These are phyloP conservation scores for Ustilago cynodontis DNA, from an alignment of 1,284 basidiomycete genomes.

Conservation along the genomic window DNA sequence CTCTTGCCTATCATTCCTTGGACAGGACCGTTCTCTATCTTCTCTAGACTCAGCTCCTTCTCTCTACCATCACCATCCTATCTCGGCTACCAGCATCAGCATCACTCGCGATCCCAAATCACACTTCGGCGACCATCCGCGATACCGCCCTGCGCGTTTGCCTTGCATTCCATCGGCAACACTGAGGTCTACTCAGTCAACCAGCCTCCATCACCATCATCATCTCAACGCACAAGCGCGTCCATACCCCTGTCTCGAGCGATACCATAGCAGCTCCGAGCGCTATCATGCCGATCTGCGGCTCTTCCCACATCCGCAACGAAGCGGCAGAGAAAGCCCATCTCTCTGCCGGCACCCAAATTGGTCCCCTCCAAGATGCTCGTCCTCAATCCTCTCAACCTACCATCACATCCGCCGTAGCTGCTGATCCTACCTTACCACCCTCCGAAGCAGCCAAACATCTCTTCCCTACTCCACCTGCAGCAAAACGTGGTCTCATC, in stretches of 20 bases:
- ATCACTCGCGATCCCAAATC: background rate
- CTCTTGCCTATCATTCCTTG: too few species aligned
- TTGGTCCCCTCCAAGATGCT: conserved; percentile 40
- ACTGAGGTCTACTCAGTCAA: background rate
- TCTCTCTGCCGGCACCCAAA: conserved; percentile 43
- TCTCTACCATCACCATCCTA: background rate
- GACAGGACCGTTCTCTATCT: too few species aligned
- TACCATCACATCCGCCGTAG: conserved; percentile 66
- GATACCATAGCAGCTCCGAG: background rate
- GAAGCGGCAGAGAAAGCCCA: conserved; percentile 42
- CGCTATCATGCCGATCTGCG: conserved; percentile 40
- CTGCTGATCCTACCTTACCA: conserved; percentile 55
- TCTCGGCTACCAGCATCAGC: background rate
- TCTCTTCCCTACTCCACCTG: conserved; percentile 58
- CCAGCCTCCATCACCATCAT: background rate
- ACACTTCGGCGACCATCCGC: background rate
- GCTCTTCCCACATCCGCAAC: conserved; percentile 32
- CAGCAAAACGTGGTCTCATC: conserved; percentile 55
- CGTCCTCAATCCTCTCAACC: conserved; percentile 47
- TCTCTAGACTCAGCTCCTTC: background rate
- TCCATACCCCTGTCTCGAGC: background rate
- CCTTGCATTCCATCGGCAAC: background rate
- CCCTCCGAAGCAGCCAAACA: conserved; percentile 55
- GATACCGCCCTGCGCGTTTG: background rate
- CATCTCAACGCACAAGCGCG: background rate